phyloP scores from a whole-genome alignment of 306 rosid genomes.

The Cyamopsis tetragonoloba region DNA sequence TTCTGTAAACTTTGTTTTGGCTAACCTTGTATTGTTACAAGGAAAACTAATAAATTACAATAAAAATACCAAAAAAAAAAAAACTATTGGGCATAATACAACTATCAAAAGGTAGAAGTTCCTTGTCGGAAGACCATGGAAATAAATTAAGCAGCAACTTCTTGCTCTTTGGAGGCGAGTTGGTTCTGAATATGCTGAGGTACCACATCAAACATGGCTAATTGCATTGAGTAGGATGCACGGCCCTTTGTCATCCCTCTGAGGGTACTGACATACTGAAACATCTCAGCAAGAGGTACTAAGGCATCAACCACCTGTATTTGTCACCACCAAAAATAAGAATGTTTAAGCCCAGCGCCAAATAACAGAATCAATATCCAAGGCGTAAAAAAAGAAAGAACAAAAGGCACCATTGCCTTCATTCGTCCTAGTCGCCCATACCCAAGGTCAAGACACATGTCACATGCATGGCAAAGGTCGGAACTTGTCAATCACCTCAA shows the following conservation, averaged over 20 bases:
- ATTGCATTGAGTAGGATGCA: constrained; percentile 92
- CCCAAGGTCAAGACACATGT: neutral
- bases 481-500: no score
- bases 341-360: neutral
- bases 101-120: constrained; percentile 5
- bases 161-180: constrained; percentile 82
- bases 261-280: constrained; percentile 87
- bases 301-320: constrained; percentile 84
- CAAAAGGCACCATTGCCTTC: neutral
- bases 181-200: constrained; percentile 93
- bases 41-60: constrained; percentile 10
- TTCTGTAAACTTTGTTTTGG: neutral
- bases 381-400: neutral
- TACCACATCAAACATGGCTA: constrained; percentile 86
- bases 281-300: constrained; percentile 98
- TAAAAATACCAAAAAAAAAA: neutral
- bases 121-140: constrained; percentile 13
- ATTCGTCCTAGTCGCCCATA: neutral
- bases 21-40: constrained; percentile 26
- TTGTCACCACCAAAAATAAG: constrained; percentile 16
- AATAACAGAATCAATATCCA: neutral
- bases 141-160: constrained; percentile 69
- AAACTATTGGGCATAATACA: constrained; percentile 17
- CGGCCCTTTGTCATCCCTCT: constrained; percentile 99
- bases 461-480: no score